Conservation (phyloP, 192 early-diverging fungal species). For the Gonapodya prolifera region DNA sequence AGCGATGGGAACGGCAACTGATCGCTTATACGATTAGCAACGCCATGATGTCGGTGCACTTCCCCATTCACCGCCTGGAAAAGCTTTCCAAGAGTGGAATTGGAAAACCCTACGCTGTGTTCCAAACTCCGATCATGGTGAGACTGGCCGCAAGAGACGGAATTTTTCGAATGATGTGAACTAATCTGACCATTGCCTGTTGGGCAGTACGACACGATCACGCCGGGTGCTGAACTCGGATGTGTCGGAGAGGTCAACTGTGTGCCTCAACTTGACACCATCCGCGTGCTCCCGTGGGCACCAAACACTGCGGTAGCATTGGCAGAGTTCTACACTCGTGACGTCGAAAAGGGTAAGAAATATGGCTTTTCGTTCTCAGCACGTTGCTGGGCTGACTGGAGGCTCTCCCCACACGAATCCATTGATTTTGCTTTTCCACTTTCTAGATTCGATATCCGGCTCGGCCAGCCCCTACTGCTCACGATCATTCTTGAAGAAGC, state of each 20-base stretch:
- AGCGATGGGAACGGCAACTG: too few species aligned
- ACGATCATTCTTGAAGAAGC: not conserved
- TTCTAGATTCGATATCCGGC: not conserved
- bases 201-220: not conserved
- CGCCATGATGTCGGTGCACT: not conserved
- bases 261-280: not conserved
- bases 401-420: too few species aligned
- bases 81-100: not conserved
- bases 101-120: not conserved
- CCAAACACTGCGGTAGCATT: not conserved
- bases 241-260: not conserved
- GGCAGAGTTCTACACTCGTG: not conserved
- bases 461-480: not conserved
- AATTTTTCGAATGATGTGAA: not conserved
- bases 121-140: not conserved
- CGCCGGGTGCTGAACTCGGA: not conserved
- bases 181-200: not conserved
- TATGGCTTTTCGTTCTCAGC: not conserved
- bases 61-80: not conserved
- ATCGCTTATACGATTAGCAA: not conserved
- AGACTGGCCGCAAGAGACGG: too few species aligned
- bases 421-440: too few species aligned
- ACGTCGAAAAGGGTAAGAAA: not conserved
- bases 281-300: slow-evolving; percentile 1
- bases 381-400: not conserved